Percentiles rank a stretch among this genome's conserved stretches.
Conservation (phyloP, 1,139 yeast species). For the Protomyces lactucae-debilis region DNA sequence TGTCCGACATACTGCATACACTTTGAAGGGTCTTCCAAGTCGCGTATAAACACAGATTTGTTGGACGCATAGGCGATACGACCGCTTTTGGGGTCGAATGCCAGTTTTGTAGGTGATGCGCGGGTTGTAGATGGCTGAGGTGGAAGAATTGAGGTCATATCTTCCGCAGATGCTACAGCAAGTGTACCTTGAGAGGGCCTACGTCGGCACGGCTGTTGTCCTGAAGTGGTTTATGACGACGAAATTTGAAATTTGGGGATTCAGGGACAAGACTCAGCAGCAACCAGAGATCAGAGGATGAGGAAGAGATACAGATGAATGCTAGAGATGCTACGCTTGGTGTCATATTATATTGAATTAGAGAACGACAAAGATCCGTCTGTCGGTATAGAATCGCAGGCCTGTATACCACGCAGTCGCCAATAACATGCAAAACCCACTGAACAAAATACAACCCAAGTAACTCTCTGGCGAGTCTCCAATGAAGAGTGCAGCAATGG, state of each 20-base stretch:
- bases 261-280: too few relatives aligned
- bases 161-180: neutral
- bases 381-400: constrained; percentile 5
- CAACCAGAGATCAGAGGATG: neutral
- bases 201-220: too few relatives aligned
- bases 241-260: too few relatives aligned
- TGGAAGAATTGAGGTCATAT: neutral
- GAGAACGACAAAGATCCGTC: neutral
- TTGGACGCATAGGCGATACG: constrained; percentile 78
- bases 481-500: constrained; percentile 18
- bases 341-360: neutral
- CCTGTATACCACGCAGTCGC: constrained; percentile 9
- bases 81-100: constrained; percentile 64
- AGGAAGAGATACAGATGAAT: neutral
- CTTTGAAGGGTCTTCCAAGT: constrained; percentile 51
- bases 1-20: constrained; percentile 68
- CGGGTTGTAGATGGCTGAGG: constrained; percentile 59
- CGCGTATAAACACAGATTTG: constrained; percentile 69
- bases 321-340: neutral
- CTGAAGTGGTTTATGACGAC: too few relatives aligned
- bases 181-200: too few relatives aligned
- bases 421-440: constrained; percentile 16
- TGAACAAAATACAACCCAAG: constrained; percentile 10
- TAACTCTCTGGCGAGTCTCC: constrained; percentile 6
- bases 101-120: constrained; percentile 64